Conservation (phyloP, 768 basidiomycete species). For the Tylopilus intermedius region DNA sequence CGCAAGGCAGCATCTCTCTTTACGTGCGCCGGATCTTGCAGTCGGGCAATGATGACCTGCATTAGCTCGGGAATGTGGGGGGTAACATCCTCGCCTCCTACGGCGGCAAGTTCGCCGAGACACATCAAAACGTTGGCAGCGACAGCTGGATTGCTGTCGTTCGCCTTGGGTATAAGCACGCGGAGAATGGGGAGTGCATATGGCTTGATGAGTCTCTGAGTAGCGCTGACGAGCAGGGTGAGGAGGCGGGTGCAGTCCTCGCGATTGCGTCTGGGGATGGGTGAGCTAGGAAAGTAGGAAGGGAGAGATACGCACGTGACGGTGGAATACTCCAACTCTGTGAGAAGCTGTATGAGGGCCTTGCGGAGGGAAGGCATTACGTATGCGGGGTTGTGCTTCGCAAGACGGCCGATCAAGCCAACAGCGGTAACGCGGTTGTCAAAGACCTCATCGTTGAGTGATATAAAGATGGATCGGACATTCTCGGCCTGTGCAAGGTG, state of each 20-base stretch:
- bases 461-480: constrained; percentile 95
- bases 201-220: constrained; percentile 90
- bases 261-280: constrained; percentile 59
- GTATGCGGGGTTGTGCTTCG: constrained; percentile 94
- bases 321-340: constrained; percentile 94
- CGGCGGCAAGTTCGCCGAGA: constrained; percentile 87
- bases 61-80: constrained; percentile 83
- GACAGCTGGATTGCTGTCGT: constrained; percentile 79
- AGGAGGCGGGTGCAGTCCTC: constrained; percentile 92
- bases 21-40: constrained; percentile 82
- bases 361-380: constrained; percentile 97
- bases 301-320: constrained; percentile 55
- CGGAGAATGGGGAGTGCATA: constrained; percentile 94
- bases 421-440: constrained; percentile 92
- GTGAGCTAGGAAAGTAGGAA: neutral
- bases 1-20: constrained; percentile 94
- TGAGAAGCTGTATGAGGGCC: constrained; percentile 90
- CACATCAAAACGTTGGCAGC: constrained; percentile 92
- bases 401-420: constrained; percentile 84
- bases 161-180: constrained; percentile 85
- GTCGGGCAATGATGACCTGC: constrained; percentile 80
- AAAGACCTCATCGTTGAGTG: constrained; percentile 94
- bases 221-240: constrained; percentile 84
- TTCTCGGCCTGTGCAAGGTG: constrained; percentile 98
- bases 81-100: constrained; percentile 88